A percentile compares a stretch with the other conserved stretches of the same genome.
phyloP scores from a whole-genome alignment of 192 early-diverging fungal genomes.

The Borealophlyctis nickersoniae region DNA sequence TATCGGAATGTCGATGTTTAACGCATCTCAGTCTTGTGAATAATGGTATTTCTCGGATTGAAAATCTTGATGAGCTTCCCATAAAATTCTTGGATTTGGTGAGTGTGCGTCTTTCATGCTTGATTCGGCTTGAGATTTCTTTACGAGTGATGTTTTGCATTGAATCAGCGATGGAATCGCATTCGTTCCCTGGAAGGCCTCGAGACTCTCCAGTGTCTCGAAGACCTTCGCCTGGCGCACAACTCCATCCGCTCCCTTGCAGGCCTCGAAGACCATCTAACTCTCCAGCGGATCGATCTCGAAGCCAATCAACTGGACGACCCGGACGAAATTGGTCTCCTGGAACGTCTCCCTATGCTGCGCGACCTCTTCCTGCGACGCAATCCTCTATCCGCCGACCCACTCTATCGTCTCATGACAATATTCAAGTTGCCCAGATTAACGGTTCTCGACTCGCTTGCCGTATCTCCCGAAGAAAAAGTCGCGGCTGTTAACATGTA shows the following conservation, averaged over 20 bases:
- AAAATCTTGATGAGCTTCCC: constrained; percentile 41
- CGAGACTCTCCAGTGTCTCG: constrained; percentile 35
- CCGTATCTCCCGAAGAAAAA: constrained; percentile 51
- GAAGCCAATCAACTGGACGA: constrained; percentile 34
- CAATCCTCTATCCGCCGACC: constrained; percentile 36
- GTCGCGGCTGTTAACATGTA: constrained; percentile 48
- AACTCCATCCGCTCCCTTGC: constrained; percentile 35
- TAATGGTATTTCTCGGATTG: constrained; percentile 42
- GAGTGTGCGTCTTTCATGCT: constrained; percentile 5
- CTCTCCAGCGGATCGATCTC: constrained; percentile 33
- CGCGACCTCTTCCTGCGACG: constrained; percentile 27
- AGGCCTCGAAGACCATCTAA: constrained; percentile 18
- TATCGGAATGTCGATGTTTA: constrained; percentile 41
- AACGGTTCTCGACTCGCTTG: constrained; percentile 38
- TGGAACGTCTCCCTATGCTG: constrained; percentile 32
- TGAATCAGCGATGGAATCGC: constrained; percentile 33
- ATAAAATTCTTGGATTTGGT: constrained; percentile 51
- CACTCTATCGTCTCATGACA: constrained; percentile 27
- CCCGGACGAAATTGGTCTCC: constrained; percentile 19
- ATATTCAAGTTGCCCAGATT: constrained; percentile 43
- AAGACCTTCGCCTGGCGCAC: constrained; percentile 38
- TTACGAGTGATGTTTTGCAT: too few relatives aligned
- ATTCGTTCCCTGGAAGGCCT: constrained; percentile 39
- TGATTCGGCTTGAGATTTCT: too few relatives aligned
- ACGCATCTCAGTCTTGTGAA: constrained; percentile 40